Evolutionary conservation across 1,284 basidiomycete species (phyloP).

Genomic region (Trichosporon coremiiforme): DNA sequence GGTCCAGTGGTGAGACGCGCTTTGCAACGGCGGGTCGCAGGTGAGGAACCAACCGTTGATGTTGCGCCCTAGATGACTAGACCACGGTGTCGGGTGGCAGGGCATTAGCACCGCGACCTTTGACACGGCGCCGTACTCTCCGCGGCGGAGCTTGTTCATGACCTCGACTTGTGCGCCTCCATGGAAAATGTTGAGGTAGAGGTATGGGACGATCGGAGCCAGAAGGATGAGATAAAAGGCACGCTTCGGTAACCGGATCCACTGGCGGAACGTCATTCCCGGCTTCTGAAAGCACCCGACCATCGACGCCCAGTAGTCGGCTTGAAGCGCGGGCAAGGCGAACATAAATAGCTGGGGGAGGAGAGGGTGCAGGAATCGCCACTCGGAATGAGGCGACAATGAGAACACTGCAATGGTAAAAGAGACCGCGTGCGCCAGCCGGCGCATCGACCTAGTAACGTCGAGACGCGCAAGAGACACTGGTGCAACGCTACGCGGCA

Average conservation of each 20-base stretch:
- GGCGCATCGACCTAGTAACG: constrained; percentile 46
- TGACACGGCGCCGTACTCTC: constrained; percentile 34
- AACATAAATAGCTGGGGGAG: constrained; percentile 83
- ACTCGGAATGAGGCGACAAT: constrained; percentile 86
- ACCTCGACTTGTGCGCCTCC: constrained; percentile 75
- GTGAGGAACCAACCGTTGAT: constrained; percentile 78
- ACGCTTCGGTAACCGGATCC: constrained; percentile 46
- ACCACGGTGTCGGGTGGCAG: constrained; percentile 97
- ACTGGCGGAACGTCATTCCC: constrained; percentile 42
- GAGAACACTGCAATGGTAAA: constrained; percentile 78
- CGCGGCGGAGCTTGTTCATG: constrained; percentile 57
- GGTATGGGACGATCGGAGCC: constrained; percentile 62
- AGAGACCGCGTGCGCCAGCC: constrained; percentile 62
- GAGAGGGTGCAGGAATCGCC: constrained; percentile 91
- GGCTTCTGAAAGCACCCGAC: constrained; percentile 1
- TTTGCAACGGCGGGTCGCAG: constrained; percentile 79
- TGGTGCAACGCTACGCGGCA: constrained; percentile 52
- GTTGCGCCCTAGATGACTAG: constrained; percentile 70
- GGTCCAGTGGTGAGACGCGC: constrained; percentile 64
- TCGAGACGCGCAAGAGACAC: constrained; percentile 29
- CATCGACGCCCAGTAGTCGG: constrained; percentile 57
- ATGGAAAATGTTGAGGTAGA: constrained; percentile 73
- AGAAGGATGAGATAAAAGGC: constrained; percentile 60
- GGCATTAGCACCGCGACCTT: constrained; percentile 88
- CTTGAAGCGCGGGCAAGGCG: constrained; percentile 70